Base-by-base conservation (phyloP, 768 basidiomycete genomes). In the Lactarius indigo region DNA sequence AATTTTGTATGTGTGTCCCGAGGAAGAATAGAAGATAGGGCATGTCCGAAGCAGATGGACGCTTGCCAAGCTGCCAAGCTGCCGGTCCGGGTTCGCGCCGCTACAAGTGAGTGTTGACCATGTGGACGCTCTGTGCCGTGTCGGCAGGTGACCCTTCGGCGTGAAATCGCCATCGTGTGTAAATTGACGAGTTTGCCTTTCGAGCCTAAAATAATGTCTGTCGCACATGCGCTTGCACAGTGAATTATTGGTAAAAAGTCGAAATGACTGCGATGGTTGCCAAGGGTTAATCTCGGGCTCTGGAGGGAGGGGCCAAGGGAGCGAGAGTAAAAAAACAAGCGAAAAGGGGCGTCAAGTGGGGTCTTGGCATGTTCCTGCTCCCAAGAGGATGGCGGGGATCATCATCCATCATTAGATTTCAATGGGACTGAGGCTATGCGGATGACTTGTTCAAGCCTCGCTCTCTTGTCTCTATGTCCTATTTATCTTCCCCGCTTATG, bases 401-500 rank as follows among this genome's bases (percentile, higher is more conserved):
- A 65, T 66, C 65, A 66, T 37, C 35, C 39, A 42, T 42, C 59
- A 56, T 15, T 54, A 64, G 63, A 64, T 64, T 44, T 33, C 39
- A 35, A 13, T 5, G 2, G 17, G 18, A 37, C 10, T 35, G 66
- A 64, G 66, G 66, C 66, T 47, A 64, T 68, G 66, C 63, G 54
- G 60, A 55, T 60, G 30, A 54, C 63, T 59, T 55, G 56, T 52
- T 31, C 63, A 44, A 52, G 42, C 28, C 8, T 23, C 65, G 37
- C 35, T 23, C 54, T 52, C 57, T 33, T n/a, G 15, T 57, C 59
- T 62, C 68, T 66, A 66, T 65, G 59, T 68, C 68, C 68, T 68
- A 68, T 68, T 68, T 68, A 68, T 68, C 68, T 44, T 66, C 64
- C 59, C 41, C 64, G 68, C 59, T 66, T 66, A 66, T 68, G 68